Conservation (phyloP, 2,329 filamentous ascomycete genomes). For the Thelonectria blattea region DNA sequence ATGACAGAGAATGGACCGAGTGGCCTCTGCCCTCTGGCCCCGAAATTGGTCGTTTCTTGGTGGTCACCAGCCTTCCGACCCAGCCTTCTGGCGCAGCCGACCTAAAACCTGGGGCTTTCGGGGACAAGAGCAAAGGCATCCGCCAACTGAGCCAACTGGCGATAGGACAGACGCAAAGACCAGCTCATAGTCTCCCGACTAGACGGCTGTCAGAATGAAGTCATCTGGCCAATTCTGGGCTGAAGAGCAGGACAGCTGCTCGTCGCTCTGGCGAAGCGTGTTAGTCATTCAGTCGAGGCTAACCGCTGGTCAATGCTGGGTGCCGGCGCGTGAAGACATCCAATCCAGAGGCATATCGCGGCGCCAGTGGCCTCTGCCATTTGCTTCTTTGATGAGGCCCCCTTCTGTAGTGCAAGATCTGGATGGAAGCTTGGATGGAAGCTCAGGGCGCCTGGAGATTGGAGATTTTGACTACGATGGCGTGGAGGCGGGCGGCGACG, state of each 20-base stretch:
- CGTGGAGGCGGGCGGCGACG: neutral
- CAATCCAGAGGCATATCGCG: constrained; percentile 29
- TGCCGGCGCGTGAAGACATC: constrained; percentile 22
- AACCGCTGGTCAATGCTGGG: constrained; percentile 19
- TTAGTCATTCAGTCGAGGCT: neutral
- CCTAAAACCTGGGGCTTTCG: constrained; percentile 13
- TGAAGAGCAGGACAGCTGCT: constrained; percentile 1
- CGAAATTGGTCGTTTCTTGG: constrained; percentile 6
- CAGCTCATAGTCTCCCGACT: neutral
- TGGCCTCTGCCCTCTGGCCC: constrained; percentile 6
- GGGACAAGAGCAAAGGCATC: neutral
- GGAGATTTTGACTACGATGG: neutral
- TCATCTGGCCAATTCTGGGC: constrained; percentile 3
- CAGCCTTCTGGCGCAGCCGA: constrained; percentile 6
- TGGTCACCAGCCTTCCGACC: constrained; percentile 9
- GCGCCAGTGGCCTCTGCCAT: constrained; percentile 17
- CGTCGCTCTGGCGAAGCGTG: constrained; percentile 1
- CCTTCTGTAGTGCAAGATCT: constrained; percentile 7
- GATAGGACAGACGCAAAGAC: neutral
- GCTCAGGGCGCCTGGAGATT: constrained; percentile 6
- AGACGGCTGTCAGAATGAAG: constrained; percentile 11
- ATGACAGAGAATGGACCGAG: constrained; percentile 11
- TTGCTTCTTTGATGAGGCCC: constrained; percentile 18
- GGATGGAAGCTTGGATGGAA: constrained; percentile 7
- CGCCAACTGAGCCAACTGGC: neutral